These are phyloP conservation scores for Solanum ahanhuiri DNA, from an alignment of 257 asterid species.

Conservation along the genomic window DNA sequence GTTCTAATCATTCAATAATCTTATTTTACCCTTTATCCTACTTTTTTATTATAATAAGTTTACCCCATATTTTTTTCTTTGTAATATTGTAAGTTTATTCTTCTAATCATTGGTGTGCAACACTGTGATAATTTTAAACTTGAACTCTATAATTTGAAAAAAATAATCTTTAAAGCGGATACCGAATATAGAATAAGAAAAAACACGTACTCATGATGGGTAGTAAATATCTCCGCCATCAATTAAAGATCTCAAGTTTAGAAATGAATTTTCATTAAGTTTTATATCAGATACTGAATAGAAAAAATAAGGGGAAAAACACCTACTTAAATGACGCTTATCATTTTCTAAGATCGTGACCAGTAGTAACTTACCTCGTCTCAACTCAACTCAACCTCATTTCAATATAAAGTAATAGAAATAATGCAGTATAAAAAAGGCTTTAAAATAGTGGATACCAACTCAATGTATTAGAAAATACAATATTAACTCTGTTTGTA, in stretches of 20 bases:
- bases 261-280: not conserved
- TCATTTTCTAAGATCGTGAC: not conserved
- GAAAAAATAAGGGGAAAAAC: not conserved
- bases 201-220: not conserved
- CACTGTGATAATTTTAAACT: not conserved
- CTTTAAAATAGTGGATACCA: no score
- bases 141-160: not conserved
- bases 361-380: no score
- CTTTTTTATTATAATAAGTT: not conserved
- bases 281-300: not conserved
- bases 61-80: not conserved
- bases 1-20: not conserved
- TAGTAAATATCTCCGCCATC: not conserved
- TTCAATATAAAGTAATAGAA: no score
- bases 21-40: not conserved
- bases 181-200: not conserved
- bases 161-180: not conserved
- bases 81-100: not conserved
- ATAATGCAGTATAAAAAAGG: no score
- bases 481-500: no score
- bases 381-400: not conserved
- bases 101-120: not conserved
- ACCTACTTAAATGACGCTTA: not conserved
- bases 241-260: not conserved
- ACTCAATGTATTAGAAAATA: no score